Evolutionary conservation across 768 basidiomycete genomes (phyloP), one percentile per base, ranked within the genome.

Genomic region (Inosperma sp.): DNA sequence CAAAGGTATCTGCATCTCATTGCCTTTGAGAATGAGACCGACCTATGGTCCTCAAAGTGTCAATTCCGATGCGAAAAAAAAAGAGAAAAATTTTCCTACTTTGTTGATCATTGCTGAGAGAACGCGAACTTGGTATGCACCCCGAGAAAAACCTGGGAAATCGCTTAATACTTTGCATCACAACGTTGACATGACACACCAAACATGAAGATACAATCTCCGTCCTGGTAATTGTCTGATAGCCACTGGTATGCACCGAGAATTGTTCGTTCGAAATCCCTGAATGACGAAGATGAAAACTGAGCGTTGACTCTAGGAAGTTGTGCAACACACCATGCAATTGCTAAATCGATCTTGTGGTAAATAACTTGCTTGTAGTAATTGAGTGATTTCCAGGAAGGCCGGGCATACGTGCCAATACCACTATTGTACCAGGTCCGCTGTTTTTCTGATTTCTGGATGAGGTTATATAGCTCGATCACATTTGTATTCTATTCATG

Each of bases 91-190:
- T 12, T 7, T 22, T n/a, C 46, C 2, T 22, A 71, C 76, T 47
- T 51, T 63, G n/a, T 68, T 51, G 16, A 76, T 73, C 75, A 76
- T 76, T 17, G 62, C 75, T 2, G 75, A 71, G 33, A 76, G 42
- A 1, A 63, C 68, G 22, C 75, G 67, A 3, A 68, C 72, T 57
- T 75, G 75, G 52, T 74, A 77, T 13, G 73, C 76, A 5, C 74
- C 75, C n/a, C 76, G 72, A 2, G 76, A 76, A 54, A 72, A 76
- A 3, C 74, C 74, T 76, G 41, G 4, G 23, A 41, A 40, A 16
- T 29, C 21, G 19, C 7, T 34, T 16, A 33, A 9, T 7, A 29
- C n/a, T 5, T 9, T 34, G 7, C 36, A 42, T 5, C 8, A 14
- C 1, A 21, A 13, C 25, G 9, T 19, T 13, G 31, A 5, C 13